Base-by-base conservation (phyloP, 345 rosid species). In the Diplotaxis tenuifolia region DNA sequence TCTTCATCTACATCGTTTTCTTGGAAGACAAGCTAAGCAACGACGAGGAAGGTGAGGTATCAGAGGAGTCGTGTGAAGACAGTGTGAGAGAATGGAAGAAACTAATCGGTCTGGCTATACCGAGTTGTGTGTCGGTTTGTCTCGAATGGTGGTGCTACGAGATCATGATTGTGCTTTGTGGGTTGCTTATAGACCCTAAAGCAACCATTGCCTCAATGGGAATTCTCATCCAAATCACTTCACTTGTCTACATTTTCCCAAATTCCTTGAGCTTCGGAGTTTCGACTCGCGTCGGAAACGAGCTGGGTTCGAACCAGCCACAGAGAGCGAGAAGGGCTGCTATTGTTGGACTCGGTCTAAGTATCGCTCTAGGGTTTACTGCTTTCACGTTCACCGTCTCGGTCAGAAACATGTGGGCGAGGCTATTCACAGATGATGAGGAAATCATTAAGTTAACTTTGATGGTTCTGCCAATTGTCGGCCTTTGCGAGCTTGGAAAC, bases 1-100 rank as follows among this genome's bases (percentile, higher is more conserved):
- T 93, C 14, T 59, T 91, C 50, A 16, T 88, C 27, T 91, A 93
- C 34, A 80, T 93, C 19, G 60, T 74, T 62, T 32, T 86, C 81
- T 83, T 89, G 2, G 71, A 73, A 9, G 76, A 73, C 2, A 64
- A 73, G 47, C 12, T 14, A 36, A 54, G 32, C 9, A 82, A 83
- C 1, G 82, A 85, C n/a, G 74, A 83, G 23, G 66, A 45, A 45
- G 19, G 50, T 45, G 50, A 80, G 56, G 70, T 84, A 1, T 84
- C 50, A 56, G 59, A 74, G 59, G 77, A 65, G 55, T 27, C 32
- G 3, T 40, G 7, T 65, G 72, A 58, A 19, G 77, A 56, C 21
- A 27, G 71, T n/a, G 65, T 38, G 27, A 74, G 50, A 45, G 78
- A 67, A 74, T 75, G 78, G 73, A 75, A 36, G 45, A 75, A 59